A percentile compares a stretch with the other conserved stretches of the same genome.
Conservation (phyloP, 192 early-diverging fungal genomes). For the Glomus cerebriforme region DNA sequence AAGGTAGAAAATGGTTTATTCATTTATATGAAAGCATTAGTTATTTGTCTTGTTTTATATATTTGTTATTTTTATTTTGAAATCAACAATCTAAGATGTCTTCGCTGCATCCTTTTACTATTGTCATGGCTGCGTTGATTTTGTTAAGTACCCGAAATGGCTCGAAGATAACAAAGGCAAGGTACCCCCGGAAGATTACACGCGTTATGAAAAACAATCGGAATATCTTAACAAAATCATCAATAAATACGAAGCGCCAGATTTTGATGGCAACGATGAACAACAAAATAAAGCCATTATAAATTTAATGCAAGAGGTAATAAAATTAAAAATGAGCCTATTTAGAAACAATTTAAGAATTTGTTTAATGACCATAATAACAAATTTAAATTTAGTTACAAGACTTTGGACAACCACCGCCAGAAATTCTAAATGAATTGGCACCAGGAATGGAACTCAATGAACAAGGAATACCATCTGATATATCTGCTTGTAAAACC, state of each 20-base stretch:
- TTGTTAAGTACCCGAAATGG: constrained; percentile 84
- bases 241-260: constrained; percentile 71
- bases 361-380: not conserved
- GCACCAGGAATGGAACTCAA: constrained; percentile 91
- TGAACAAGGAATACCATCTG: constrained; percentile 64
- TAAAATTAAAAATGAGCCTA: too few species aligned
- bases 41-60: not conserved
- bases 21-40: not conserved
- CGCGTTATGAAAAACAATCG: constrained; percentile 79
- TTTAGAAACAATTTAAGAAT: constrained; percentile 5
- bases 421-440: constrained; percentile 84
- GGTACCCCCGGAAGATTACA: constrained; percentile 68
- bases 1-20: constrained; percentile 53
- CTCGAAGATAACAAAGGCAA: constrained; percentile 77
- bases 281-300: constrained; percentile 70
- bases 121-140: constrained; percentile 10
- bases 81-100: constrained; percentile 19
- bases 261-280: constrained; percentile 69
- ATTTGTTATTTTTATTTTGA: constrained; percentile 28
- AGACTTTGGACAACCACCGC: constrained; percentile 93
- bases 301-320: constrained; percentile 92
- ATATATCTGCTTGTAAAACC: constrained; percentile 31
- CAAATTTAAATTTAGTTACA: constrained; percentile 75
- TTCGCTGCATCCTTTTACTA: constrained; percentile 22
- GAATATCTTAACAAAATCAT: constrained; percentile 80